These are phyloP conservation scores for Lenzites betulinus DNA, from an alignment of 768 basidiomycete species.

Conservation along the genomic window DNA sequence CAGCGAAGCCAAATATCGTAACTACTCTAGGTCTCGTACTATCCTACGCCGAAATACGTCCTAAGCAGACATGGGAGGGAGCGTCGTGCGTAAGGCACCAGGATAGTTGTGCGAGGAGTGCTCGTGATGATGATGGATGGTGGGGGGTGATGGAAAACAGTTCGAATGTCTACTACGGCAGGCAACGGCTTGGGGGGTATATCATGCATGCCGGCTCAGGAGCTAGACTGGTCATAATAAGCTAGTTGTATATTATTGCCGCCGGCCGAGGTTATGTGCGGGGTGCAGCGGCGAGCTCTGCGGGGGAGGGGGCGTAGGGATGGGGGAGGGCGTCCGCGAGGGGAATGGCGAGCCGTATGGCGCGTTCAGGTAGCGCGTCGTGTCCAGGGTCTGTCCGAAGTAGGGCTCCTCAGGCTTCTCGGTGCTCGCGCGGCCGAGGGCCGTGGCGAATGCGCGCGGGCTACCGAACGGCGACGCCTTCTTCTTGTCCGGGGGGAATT, in stretches of 20 bases:
- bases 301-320: constrained; percentile 29
- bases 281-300: constrained; percentile 6
- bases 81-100: constrained; percentile 11
- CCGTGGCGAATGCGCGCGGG: constrained; percentile 51
- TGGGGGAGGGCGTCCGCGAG: constrained; percentile 50
- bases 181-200: constrained; percentile 12
- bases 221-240: constrained; percentile 24
- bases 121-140: constrained; percentile 15
- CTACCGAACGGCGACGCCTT: constrained; percentile 50
- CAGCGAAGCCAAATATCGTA: constrained; percentile 18
- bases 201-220: constrained; percentile 20
- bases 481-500: constrained; percentile 48
- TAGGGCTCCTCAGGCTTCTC: constrained; percentile 31
- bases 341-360: constrained; percentile 53
- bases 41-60: constrained; percentile 13
- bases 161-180: constrained; percentile 15
- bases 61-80: constrained; percentile 11
- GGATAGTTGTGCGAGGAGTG: constrained; percentile 17
- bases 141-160: neutral
- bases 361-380: constrained; percentile 48
- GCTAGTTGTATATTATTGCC: constrained; percentile 21
- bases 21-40: constrained; percentile 21
- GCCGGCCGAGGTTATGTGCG: constrained; percentile 23
- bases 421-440: constrained; percentile 38
- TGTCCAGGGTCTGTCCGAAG: constrained; percentile 45